Evolutionary conservation across 306 rosid genomes (phyloP).

Genomic region (Cucumis cinereus): DNA sequence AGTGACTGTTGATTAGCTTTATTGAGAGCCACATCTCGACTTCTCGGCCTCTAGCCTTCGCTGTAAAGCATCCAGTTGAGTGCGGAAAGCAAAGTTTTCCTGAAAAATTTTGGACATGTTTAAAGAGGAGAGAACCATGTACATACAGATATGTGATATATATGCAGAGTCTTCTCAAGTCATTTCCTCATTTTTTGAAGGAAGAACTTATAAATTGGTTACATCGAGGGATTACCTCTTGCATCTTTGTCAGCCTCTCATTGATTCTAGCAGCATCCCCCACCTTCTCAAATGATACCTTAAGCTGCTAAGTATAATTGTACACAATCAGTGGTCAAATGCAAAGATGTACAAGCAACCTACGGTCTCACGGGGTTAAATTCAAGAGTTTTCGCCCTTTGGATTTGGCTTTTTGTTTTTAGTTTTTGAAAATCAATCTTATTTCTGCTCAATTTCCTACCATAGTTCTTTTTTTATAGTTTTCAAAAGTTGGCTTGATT

Average conservation of each 20-base stretch:
- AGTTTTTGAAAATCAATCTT: too few species aligned
- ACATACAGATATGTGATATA: neutral
- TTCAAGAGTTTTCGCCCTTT: too few species aligned
- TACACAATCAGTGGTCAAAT: conserved; percentile 4
- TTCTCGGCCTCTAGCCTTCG: conserved; percentile 4
- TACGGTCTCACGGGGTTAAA: neutral
- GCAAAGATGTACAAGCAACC: neutral
- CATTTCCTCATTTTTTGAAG: neutral
- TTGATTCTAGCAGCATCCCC: conserved; percentile 27
- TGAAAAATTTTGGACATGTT: conserved; percentile 24
- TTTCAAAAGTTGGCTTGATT: too few species aligned
- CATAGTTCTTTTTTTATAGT: too few species aligned
- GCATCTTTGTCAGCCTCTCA: conserved; percentile 31
- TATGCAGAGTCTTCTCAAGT: too few species aligned
- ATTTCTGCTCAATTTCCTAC: too few species aligned
- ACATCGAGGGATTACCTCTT: conserved; percentile 32
- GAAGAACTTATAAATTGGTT: neutral
- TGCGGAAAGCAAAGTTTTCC: conserved; percentile 3
- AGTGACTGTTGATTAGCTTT: neutral
- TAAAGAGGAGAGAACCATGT: neutral
- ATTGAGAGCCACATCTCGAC: conserved; percentile 4
- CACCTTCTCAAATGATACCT: conserved; percentile 26
- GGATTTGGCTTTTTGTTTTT: too few species aligned
- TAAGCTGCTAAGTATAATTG: conserved; percentile 25
- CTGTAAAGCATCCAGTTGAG: conserved; percentile 7